Percentiles rank a stretch among this genome's conserved stretches.
phyloP scores from a whole-genome alignment of 1,139 yeast genomes.

The Arxiozyma heterogenica region DNA sequence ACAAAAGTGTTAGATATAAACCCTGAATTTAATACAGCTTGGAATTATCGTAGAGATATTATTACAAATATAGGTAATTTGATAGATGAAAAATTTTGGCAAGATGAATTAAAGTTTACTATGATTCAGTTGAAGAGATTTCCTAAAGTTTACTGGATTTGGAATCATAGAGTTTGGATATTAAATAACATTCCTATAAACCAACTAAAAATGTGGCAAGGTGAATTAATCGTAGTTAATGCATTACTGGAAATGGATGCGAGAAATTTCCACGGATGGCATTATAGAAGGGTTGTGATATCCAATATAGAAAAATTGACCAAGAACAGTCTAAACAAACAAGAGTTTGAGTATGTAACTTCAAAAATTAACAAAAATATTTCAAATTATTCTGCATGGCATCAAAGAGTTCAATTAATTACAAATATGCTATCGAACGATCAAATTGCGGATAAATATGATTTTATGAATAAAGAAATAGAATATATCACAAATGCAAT shows the following conservation, averaged over 20 bases:
- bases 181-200: slow-evolving; percentile 46
- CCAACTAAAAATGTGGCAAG: slow-evolving; percentile 43
- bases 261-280: slow-evolving; percentile 95
- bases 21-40: slow-evolving; percentile 81
- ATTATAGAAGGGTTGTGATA: slow-evolving; percentile 71
- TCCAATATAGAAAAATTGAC: slow-evolving; percentile 38
- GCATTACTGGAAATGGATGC: slow-evolving; percentile 63
- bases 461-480: slow-evolving; percentile 50
- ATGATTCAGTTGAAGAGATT: slow-evolving; percentile 49
- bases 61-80: slow-evolving; percentile 30
- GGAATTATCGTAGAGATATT: slow-evolving; percentile 84
- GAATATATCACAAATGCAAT: slow-evolving; percentile 71
- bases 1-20: slow-evolving; percentile 52
- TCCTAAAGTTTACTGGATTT: slow-evolving; percentile 94
- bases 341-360: slow-evolving; percentile 73
- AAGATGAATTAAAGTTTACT: slow-evolving; percentile 53
- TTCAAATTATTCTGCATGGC: slow-evolving; percentile 95
- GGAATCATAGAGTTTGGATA: slow-evolving; percentile 91
- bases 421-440: slow-evolving; percentile 39
- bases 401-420: slow-evolving; percentile 68
- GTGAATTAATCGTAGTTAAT: slow-evolving; percentile 60
- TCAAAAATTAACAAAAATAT: slow-evolving; percentile 70
- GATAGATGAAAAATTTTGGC: slow-evolving; percentile 35
- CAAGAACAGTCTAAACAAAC: slow-evolving; percentile 27
- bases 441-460: slow-evolving; percentile 22